A percentile compares a stretch with the other conserved stretches of the same genome.
phyloP scores from a whole-genome alignment of 2,329 filamentous ascomycete genomes.

The Xylariaceae sp. region DNA sequence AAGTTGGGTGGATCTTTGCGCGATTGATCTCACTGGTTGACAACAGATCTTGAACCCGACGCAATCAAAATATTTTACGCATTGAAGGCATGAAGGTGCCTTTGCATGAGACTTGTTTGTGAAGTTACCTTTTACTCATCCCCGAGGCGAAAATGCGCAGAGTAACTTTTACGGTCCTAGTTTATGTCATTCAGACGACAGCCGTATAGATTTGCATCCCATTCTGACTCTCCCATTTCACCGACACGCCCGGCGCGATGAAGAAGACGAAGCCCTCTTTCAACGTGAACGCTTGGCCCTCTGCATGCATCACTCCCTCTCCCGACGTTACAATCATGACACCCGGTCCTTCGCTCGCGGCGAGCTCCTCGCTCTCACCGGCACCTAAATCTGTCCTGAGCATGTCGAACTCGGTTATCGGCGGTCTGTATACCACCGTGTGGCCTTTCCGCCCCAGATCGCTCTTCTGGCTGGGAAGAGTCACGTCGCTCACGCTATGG shows the following conservation, averaged over 20 bases:
- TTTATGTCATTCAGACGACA: constrained; percentile 29
- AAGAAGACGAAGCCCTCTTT: constrained; percentile 68
- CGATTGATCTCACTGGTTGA: neutral
- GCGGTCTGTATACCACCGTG: constrained; percentile 66
- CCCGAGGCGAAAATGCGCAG: too few relatives aligned
- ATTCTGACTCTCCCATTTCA: constrained; percentile 37
- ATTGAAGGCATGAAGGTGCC: too few relatives aligned
- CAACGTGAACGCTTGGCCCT: constrained; percentile 55
- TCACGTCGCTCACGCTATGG: constrained; percentile 58
- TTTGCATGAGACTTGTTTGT: too few relatives aligned
- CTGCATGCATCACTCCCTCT: constrained; percentile 56
- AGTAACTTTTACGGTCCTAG: neutral
- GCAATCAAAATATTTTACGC: too few relatives aligned
- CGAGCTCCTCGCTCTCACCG: constrained; percentile 62
- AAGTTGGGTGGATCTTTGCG: neutral
- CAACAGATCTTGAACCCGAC: neutral
- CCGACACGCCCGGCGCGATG: constrained; percentile 56
- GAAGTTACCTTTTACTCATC: too few relatives aligned
- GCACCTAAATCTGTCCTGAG: constrained; percentile 58
- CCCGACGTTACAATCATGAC: constrained; percentile 66
- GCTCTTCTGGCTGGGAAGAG: constrained; percentile 53
- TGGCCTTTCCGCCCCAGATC: constrained; percentile 58
- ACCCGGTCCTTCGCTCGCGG: constrained; percentile 60
- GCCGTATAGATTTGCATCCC: constrained; percentile 44
- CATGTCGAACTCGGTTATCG: constrained; percentile 74